Percentiles rank a stretch among this genome's conserved stretches.
Evolutionary conservation across 83 land plant species (phyloP).

Genomic region (Picea mariana): DNA sequence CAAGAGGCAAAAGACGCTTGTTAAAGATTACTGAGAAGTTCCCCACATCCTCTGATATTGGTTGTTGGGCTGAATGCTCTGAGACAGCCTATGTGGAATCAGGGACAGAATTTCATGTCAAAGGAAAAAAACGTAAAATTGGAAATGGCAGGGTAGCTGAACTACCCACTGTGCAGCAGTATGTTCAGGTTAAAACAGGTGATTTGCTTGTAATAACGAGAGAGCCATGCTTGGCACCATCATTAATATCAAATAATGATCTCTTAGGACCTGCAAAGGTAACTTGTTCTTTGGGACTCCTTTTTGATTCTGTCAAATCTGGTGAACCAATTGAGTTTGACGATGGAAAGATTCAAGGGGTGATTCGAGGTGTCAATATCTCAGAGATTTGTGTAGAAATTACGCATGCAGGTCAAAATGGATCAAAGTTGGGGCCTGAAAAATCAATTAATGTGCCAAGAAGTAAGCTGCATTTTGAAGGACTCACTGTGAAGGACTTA

Average conservation of each 20-base stretch:
- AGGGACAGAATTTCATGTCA: constrained; percentile 34
- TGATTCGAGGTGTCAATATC: constrained; percentile 33
- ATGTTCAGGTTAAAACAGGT: constrained; percentile 39
- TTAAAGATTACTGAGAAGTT: constrained; percentile 34
- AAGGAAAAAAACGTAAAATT: constrained; percentile 26
- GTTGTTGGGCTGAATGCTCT: constrained; percentile 52
- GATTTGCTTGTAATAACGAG: constrained; percentile 47
- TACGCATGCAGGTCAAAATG: constrained; percentile 53
- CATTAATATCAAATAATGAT: constrained; percentile 12
- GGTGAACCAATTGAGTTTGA: constrained; percentile 74
- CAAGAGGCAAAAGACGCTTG: constrained; percentile 40
- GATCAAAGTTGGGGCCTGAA: constrained; percentile 52
- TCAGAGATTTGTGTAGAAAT: constrained; percentile 49
- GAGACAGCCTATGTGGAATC: constrained; percentile 45
- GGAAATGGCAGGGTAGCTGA: constrained; percentile 33
- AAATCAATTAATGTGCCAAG: constrained; percentile 64
- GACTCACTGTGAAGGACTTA: constrained; percentile 61
- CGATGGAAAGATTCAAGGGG: constrained; percentile 66
- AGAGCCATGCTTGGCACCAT: constrained; percentile 24
- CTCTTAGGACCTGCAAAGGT: constrained; percentile 27
- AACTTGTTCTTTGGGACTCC: constrained; percentile 44
- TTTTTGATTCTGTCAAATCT: constrained; percentile 50
- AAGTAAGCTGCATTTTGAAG: constrained; percentile 43
- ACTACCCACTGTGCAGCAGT: constrained; percentile 44
- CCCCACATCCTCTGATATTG: constrained; percentile 22